Evolutionary conservation across 441 rosid species (phyloP), one percentile per base, ranked within the genome.

Genomic region (Populus trichocarpa): DNA sequence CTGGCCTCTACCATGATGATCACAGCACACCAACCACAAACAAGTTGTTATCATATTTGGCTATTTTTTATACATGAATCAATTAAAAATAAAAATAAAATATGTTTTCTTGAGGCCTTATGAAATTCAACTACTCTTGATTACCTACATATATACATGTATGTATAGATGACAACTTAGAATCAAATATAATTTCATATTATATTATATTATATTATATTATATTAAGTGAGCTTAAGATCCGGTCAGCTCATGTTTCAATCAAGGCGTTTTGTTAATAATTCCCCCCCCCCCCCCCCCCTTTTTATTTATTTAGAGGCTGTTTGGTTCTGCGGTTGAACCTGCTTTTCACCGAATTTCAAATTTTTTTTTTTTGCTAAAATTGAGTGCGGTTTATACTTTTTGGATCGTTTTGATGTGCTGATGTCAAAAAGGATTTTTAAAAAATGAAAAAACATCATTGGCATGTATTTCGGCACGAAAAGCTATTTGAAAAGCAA

Each of bases 151-250:
- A 57, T 46, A 71, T 82, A 2, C 2, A 40, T 40, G 2, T 20
- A 9, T 30, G 22, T 38, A 72, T 82, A 82, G 73, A 69, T 75
- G 82, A 84, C 83, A 75, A 77, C 79, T 81, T 72, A 40, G 65
- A 75, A 67, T 76, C 78, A 74, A 20, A 57, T 57, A 20, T 72
- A 63, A 79, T 70, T 79, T 65, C 14, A 69, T 79, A 69, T 77
- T 18, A 63, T 67, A 75, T 20, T 40, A 4, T 46, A 26, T 26
- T 26, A 26, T 79, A 69, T 77, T 22, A 69, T 79, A 69, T 77
- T 18, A 5, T 46, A 14, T 4, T 35, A 32, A 35, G 11, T 42
- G 75, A 23, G 63, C 26, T 69, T 6, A 59, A 20, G 77, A 78
- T 78, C 50, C 42, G 70, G 83, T 71, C 81, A 79, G 75, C 84